Evolutionary conservation across 2,329 filamentous ascomycete species (phyloP).

Genomic region (Cladosporium sp.): DNA sequence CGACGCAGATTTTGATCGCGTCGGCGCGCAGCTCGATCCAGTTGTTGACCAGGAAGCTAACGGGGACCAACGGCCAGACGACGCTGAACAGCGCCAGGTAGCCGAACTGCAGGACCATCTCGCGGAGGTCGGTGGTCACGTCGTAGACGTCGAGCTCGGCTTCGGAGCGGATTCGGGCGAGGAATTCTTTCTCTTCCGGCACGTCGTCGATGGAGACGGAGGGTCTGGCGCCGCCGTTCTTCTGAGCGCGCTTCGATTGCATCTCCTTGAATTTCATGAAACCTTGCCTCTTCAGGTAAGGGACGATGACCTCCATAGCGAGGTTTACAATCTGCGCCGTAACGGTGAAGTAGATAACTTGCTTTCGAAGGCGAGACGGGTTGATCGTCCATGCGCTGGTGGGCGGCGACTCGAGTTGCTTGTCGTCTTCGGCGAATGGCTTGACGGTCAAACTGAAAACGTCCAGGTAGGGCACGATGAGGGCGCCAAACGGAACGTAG

Average conservation of each 20-base stretch:
- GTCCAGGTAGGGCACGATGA: constrained; percentile 79
- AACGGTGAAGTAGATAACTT: constrained; percentile 94
- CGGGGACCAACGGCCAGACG: constrained; percentile 86
- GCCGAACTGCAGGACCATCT: constrained; percentile 81
- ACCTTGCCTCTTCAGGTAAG: constrained; percentile 72
- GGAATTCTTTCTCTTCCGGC: constrained; percentile 72
- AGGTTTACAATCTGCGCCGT: constrained; percentile 90
- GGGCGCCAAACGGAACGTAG: constrained; percentile 82
- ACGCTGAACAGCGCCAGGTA: constrained; percentile 89
- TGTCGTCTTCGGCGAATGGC: constrained; percentile 68
- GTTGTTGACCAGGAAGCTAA: constrained; percentile 89
- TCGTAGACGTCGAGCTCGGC: constrained; percentile 79
- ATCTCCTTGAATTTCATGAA: constrained; percentile 74
- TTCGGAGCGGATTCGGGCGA: constrained; percentile 75
- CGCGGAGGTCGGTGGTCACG: constrained; percentile 81
- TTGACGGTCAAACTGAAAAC: constrained; percentile 70
- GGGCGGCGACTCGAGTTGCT: constrained; percentile 55
- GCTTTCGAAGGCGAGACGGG: constrained; percentile 72
- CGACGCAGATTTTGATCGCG: constrained; percentile 85
- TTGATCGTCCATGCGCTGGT: constrained; percentile 65
- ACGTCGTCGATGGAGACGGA: constrained; percentile 52
- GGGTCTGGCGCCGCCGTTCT: constrained; percentile 43
- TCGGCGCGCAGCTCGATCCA: constrained; percentile 93
- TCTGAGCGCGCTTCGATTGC: constrained; percentile 53
- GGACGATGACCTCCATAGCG: constrained; percentile 75